Percentiles rank a stretch among this genome's conserved stretches.
Evolutionary conservation across 2,329 filamentous ascomycete genomes (phyloP).

Genomic region (Aspergillus phoenicis): DNA sequence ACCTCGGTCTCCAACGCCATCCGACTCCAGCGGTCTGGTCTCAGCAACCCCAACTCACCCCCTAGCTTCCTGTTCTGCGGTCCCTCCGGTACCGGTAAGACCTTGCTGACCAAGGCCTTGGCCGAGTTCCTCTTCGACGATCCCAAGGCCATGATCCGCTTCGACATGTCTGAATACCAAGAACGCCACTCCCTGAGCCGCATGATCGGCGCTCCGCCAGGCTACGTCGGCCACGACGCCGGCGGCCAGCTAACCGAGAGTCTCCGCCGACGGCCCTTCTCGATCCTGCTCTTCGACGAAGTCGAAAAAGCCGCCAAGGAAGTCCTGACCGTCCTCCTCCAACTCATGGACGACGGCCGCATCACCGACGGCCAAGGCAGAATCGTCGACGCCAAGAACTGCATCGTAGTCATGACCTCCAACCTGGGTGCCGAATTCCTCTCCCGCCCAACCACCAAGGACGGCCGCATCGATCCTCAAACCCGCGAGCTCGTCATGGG

Average conservation of each 20-base stretch:
- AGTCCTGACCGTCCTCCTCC: slow-evolving; percentile 92
- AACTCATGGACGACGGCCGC: slow-evolving; percentile 98
- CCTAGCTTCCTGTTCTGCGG: slow-evolving; percentile 99
- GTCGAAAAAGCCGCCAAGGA: slow-evolving; percentile 99
- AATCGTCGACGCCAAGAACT: slow-evolving; percentile 93
- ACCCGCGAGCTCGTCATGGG: slow-evolving; percentile 90
- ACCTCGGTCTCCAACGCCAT: slow-evolving; percentile 93
- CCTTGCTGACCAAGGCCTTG: slow-evolving; percentile 90
- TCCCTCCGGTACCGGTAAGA: slow-evolving; percentile 97
- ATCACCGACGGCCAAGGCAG: slow-evolving; percentile 98
- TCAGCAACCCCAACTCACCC: slow-evolving; percentile 93
- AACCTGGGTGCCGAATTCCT: slow-evolving; percentile 95
- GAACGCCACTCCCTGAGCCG: slow-evolving; percentile 92
- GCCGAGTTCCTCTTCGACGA: slow-evolving; percentile 99
- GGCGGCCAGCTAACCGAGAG: slow-evolving; percentile 95
- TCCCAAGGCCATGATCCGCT: slow-evolving; percentile 94
- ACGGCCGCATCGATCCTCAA: slow-evolving; percentile 81
- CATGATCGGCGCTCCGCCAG: slow-evolving; percentile 96
- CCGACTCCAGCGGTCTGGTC: slow-evolving; percentile 87
- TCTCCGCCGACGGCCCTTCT: slow-evolving; percentile 92
- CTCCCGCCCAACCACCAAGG: slow-evolving; percentile 72
- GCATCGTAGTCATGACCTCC: slow-evolving; percentile 98
- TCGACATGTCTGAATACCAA: slow-evolving; percentile 99
- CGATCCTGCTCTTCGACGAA: slow-evolving; percentile 95
- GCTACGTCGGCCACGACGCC: slow-evolving; percentile 94